Percentiles rank a stretch among this genome's conserved stretches.
Evolutionary conservation across 1,284 basidiomycete genomes (phyloP).

Genomic region (Filobasidium uniguttulatum): DNA sequence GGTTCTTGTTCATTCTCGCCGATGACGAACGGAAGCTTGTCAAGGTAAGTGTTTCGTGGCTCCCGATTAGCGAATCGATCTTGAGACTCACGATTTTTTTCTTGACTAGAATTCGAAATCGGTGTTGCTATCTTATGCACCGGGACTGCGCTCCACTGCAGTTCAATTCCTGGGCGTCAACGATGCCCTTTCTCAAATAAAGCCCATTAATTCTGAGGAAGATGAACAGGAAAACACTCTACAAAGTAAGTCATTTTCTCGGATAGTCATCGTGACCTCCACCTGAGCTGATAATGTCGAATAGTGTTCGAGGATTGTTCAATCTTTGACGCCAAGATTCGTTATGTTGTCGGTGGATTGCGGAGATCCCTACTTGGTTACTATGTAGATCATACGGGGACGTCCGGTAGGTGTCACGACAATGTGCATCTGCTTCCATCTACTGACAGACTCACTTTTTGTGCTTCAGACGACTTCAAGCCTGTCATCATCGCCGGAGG

Average conservation of each 20-base stretch:
- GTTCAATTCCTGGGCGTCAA: not conserved
- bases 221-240: not conserved
- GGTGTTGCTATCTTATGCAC: not conserved
- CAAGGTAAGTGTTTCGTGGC: not conserved
- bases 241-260: not conserved
- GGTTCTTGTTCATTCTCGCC: not conserved
- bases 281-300: not conserved
- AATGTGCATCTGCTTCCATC: not conserved
- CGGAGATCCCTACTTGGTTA: not conserved
- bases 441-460: not conserved
- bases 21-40: conserved; percentile 1
- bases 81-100: too few species aligned
- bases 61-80: too few species aligned
- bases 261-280: not conserved
- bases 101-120: not conserved
- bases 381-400: not conserved
- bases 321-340: not conserved
- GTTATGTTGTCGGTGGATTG: not conserved
- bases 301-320: not conserved
- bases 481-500: conserved; percentile 13
- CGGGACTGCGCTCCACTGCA: not conserved
- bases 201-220: not conserved
- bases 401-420: not conserved
- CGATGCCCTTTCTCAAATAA: not conserved
- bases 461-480: conserved; percentile 6